Evolutionary conservation across 495 filamentous ascomycete species (phyloP), one percentile per base, ranked within the genome.

Genomic region (Chaetomidium leptoderma): DNA sequence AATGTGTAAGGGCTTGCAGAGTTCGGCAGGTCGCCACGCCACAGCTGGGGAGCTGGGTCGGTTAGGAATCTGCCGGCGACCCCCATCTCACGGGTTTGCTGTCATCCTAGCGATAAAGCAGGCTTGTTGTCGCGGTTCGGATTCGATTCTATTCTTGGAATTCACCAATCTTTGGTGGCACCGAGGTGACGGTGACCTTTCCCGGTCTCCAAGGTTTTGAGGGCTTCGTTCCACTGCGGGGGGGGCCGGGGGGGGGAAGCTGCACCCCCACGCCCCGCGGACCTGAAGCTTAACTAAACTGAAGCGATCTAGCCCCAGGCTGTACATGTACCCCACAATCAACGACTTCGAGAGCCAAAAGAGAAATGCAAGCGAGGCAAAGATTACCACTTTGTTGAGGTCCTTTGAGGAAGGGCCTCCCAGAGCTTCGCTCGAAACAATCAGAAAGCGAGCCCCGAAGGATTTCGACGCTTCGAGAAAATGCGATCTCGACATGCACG

Each of bases 181-280:
- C 30, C 30, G 30, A 10, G 5, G 5, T 32, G 30, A 32, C 10
- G 30, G 30, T 10, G 10, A 32, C 30, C n/a, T n/a, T n/a, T n/a
- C 30, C 9, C 9, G 4, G 30, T 32, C 5, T 5, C 30, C 5
- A 9, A 32, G 30, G 30, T 4, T 32, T 32, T 32, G 30, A 32
- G 30, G 30, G 30, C n/a, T 32, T 32, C 5, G 30, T 32, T 32
- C 4, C 30, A 9, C 5, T 32, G 9, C 30, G 30, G 30, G 9
- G n/a, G n/a, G n/a, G n/a, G n/a, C n/a, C n/a, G n/a, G n/a, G n/a
- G 9, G 30, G 30, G 30, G 4, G 4, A 9, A 32, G 55, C 19
- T 21, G 24, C 32, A 60, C 66, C 68, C 66, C 68, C 66, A 68
- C 68, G 63, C 68, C 44, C 37, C 2, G 32, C 32, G 32, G 32